Base-by-base conservation (phyloP, 2,329 filamentous ascomycete genomes). In the Pleurostoma richardsiae region DNA sequence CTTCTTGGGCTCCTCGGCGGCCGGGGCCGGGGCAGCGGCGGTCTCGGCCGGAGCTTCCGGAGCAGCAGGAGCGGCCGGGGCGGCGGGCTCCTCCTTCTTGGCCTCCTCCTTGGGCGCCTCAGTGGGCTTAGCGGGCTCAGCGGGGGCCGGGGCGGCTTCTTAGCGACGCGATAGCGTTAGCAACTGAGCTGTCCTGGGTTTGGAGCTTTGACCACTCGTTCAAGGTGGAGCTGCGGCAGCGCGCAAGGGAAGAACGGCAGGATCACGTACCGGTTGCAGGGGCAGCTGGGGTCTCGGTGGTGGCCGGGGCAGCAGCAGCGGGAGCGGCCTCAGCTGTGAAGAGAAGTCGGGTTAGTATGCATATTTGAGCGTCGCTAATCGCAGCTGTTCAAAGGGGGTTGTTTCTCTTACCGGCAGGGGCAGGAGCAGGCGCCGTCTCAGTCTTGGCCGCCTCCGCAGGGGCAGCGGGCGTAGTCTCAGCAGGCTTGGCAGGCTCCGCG, bases 391-490 rank as follows among this genome's bases (percentile, higher is more conserved):
- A 52, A 11, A 52, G 45, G 38, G 42, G 45, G 7, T 39, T 43
- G 49, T 45, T 38, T 46, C 53, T 56, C 61, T 58, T 55, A 67
- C 59, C 54, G 52, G 57, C 53, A n/a, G 54, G 51, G 48, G 57
- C 56, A 48, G 51, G 46, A 29, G 56, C 59, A 38, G 65, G 52
- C 31, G 60, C 56, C 26, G 60, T 56, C 55, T 68, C 64, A 5
- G 67, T 63, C 59, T 64, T 67, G 47, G 64, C 61, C 7, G 63
- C 54, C 46, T 62, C 63, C n/a, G 59, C 50, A 28, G 61, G 54
- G 55, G 54, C 58, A 5, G 56, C 60, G 30, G 63, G 51, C 40
- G 63, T 61, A 38, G 55, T 52, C 31, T 55, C 64, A 30, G 54
- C 48, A 28, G 58, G 47, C 40, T 52, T 52, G 40, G 57, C 51